Evolutionary conservation across 345 rosid genomes (phyloP).

Genomic region (Rhizophora mangle): DNA sequence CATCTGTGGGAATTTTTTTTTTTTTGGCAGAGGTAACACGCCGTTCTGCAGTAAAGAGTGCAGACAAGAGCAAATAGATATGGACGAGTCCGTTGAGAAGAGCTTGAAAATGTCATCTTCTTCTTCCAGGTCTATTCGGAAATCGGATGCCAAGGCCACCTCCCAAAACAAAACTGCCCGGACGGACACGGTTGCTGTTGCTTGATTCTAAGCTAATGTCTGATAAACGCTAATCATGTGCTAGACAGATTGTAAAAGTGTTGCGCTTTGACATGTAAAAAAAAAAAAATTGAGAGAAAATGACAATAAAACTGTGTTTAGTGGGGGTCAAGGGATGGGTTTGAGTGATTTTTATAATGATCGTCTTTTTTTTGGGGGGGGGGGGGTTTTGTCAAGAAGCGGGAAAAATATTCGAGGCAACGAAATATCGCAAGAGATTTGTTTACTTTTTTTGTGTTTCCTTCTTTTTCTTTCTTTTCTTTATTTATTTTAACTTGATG

Average conservation of each 20-base stretch:
- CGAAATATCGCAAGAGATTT: background rate
- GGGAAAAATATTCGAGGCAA: background rate
- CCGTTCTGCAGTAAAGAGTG: slow-evolving; percentile 82
- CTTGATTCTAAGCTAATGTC: slow-evolving; percentile 1
- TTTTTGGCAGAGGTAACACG: slow-evolving; percentile 57
- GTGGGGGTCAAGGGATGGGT: no score
- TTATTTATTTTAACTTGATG: no score
- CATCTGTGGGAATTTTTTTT: background rate
- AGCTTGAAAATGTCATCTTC: slow-evolving; percentile 40
- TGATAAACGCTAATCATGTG: no score
- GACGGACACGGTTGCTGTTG: slow-evolving; percentile 50
- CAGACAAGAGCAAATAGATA: slow-evolving; percentile 77
- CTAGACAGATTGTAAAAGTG: no score
- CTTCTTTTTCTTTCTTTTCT: no score
- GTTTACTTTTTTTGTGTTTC: background rate
- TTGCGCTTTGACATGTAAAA: no score
- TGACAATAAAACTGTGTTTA: no score
- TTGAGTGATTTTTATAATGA: no score
- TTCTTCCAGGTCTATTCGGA: slow-evolving; percentile 45
- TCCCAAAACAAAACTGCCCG: slow-evolving; percentile 38
- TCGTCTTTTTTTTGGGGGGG: background rate
- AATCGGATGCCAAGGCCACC: slow-evolving; percentile 41
- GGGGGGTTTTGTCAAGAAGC: background rate
- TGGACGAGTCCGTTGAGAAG: slow-evolving; percentile 52
- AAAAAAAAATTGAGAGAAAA: no score